Percentiles rank a stretch among this genome's conserved stretches.
These are phyloP conservation scores for Halophytophthora polymorphica DNA, from an alignment of 352 stramenopile species.

Conservation along the genomic window DNA sequence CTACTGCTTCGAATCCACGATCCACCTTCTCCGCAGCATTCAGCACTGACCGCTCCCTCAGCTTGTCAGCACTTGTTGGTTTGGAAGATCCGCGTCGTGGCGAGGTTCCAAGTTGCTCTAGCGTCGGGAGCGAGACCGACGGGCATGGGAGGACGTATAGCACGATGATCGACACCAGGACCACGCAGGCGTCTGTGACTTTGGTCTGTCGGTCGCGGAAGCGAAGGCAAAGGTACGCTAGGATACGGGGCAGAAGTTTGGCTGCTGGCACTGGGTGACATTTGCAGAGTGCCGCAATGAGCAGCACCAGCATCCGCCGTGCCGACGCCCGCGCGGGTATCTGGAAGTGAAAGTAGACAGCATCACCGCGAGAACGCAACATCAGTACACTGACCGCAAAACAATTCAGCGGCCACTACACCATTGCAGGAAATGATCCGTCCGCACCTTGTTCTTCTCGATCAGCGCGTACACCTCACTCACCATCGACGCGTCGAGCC, in stretches of 20 bases:
- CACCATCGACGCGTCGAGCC: slow-evolving; percentile 32
- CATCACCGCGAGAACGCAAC: too few relatives aligned
- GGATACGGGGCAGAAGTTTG: slow-evolving; percentile 40
- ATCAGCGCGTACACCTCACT: slow-evolving; percentile 41
- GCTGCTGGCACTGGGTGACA: slow-evolving; percentile 30
- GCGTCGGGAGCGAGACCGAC: slow-evolving; percentile 6
- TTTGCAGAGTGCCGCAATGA: slow-evolving; percentile 51
- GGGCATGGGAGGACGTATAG: slow-evolving; percentile 41
- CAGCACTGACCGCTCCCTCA: slow-evolving; percentile 2
- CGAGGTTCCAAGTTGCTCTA: not conserved
- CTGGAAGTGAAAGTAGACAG: slow-evolving; percentile 13
- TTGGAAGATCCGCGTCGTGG: slow-evolving; percentile 1
- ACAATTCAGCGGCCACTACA: not conserved
- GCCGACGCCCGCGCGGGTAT: slow-evolving; percentile 46
- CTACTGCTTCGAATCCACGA: slow-evolving; percentile 30
- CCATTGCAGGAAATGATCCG: not conserved
- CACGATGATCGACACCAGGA: slow-evolving; percentile 46
- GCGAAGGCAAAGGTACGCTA: slow-evolving; percentile 42
- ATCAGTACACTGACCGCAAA: not conserved
- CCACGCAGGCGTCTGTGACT: slow-evolving; percentile 52
- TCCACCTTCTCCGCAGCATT: not conserved
- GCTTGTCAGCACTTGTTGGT: not conserved
- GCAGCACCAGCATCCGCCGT: slow-evolving; percentile 53
- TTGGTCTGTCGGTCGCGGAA: slow-evolving; percentile 54
- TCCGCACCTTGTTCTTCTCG: slow-evolving; percentile 58